Base-by-base conservation (phyloP, 345 rosid genomes). In the Euphorbia tirucalli region DNA sequence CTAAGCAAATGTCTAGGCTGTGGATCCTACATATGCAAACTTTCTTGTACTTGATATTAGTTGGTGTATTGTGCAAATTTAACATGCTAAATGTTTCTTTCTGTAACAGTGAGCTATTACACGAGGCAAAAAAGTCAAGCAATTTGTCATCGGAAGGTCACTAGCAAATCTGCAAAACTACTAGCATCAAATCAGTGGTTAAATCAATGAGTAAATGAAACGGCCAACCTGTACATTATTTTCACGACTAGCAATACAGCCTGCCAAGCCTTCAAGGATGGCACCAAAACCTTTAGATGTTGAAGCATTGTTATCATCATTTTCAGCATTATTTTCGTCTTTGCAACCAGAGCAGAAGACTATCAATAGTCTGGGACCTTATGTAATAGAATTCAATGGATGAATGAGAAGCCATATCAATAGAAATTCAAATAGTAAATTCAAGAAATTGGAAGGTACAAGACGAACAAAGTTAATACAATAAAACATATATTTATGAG, bases 221-320 rank as follows among this genome's bases (percentile, higher is more conserved):
- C 56, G 11, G 65, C 79, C 28, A 73, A 90, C 93, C 80, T 80
- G 78, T 65, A 81, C 27, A 28, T 71, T 41, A 73, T 68, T 79
- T 74, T 89, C 86, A 24, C 78, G 63, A 79, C 84, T 83, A 68
- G 83, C 56, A 37, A 90, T 25, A 76, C 97, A 95, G 69, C 82
- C 87, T 64, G 91, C 96, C 88, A 95, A 78, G 55, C 96, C 88
- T 65, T 84, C 86, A 21, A 87, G 84, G 83, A 89, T 79, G 69
- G 69, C 58, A 74, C 71, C 63, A 72, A 84, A 80, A 71, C 44
- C 79, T 71, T 78, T 69, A 43, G 55, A 64, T 55, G 64, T 61
- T 24, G 77, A 70, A 60, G 72, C 44, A 64, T 22, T 69, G 52
- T 31, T 78, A 64, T 67, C 77, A 3, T 66, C 77, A 61, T 83